Base-by-base conservation (phyloP, 2,329 filamentous ascomycete genomes). In the Setomelanomma holmii region DNA sequence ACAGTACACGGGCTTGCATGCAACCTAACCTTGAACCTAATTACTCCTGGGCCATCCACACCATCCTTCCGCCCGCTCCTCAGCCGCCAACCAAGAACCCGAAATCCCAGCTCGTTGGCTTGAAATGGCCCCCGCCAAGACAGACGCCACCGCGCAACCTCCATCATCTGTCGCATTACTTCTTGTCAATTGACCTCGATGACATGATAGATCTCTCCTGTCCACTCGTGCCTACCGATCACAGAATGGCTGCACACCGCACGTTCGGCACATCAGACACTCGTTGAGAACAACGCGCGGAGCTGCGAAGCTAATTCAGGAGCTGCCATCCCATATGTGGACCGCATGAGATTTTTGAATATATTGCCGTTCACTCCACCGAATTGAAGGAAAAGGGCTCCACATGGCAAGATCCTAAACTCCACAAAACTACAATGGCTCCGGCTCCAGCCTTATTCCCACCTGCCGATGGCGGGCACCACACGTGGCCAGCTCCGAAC, bases 401-500 rank as follows among this genome's bases (percentile, higher is more conserved):
- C 27, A 30, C 27, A 30, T 30, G 27, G 27, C 27, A 8, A 14
- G 14, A 10, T 14, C 14, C 5, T 30, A 30, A 30, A 30, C 34
- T 36, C 34, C 34, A 36, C 34, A 36, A 2, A 36, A 17, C 34
- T 16, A 36, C 16, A 10, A 36, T 36, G 34, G 34, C 34, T 36
- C 48, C 48, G 16, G 39, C 39, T 38, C 52, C 52, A 17, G 53
- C 53, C 17, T 20, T 56, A 6, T 56, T 56, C 33, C 53, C 53
- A 4, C 53, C 53, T 1, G 45, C 45, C 5, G 53, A 56, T 34
- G 42, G 45, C 7, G 49, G 38, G 17, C 40, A 45, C 35, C 39
- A 53, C 24, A 49, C 45, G 4, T 56, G 54, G 54, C 54, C 54
- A 5, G 44, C 41, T 5, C 54, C 54, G 16, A 56, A 56, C 39